Evolutionary conservation across 495 filamentous ascomycete species (phyloP), one percentile per base, ranked within the genome.

Genomic region (Penicillium argentinense): DNA sequence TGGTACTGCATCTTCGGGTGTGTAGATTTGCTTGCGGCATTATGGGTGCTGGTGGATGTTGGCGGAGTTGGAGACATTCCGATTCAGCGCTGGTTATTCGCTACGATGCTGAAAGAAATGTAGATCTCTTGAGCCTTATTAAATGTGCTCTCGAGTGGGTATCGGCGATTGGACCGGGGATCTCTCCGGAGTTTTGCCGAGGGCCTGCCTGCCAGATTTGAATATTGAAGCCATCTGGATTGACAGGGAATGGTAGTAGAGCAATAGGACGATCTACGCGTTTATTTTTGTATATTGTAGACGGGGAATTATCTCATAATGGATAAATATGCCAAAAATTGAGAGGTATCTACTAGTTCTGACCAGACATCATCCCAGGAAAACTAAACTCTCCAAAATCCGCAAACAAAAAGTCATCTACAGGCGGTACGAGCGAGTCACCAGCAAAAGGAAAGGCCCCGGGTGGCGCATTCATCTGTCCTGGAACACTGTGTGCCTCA

Each of bases 371-470:
- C 56, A 59, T 59, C 6, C 56, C 51, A 5, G 56, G 47, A 29
- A 59, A 59, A 6, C 43, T 52, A 34, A 59, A 55, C 23, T 59
- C 51, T 13, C 51, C 51, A 49, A 54, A 59, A 18, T 59, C 56
- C 6, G 51, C 36, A 16, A 59, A 39, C 21, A 58, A 46, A 34
- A 59, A 51, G n/a, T 59, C 56, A 46, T 59, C 51, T 28, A 39
- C 49, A 36, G 51, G 47, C 2, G 29, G 40, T 1, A 46, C 34
- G 0, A 58, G 41, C 3, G 46, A 27, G 2, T 58, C 51, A 6
- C 46, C 55, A 17, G 44, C 9, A 32, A 54, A 58, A 1, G 39
- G 29, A 14, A 56, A 56, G n/a, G 44, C 14, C 2, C 44, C 36
- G 14, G 39, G 19, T 12, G 32, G 47, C 24, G 46, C 30, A 37